phyloP scores from a whole-genome alignment of 306 rosid genomes.

The Quercus robur region DNA sequence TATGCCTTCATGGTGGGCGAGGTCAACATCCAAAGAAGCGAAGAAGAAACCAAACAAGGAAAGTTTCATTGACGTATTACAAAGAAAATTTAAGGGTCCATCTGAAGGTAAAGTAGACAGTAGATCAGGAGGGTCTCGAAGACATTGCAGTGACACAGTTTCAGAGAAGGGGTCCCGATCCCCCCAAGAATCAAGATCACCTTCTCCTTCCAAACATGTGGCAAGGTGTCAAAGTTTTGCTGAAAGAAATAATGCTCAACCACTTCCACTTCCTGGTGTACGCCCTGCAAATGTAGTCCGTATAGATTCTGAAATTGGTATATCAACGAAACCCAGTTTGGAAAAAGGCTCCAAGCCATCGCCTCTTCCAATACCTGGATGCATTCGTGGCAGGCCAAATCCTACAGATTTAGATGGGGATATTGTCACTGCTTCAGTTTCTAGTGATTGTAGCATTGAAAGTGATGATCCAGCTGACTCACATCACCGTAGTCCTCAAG shows the following conservation, averaged over 20 bases:
- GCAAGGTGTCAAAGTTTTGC: slow-evolving; percentile 93
- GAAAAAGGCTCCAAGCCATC: slow-evolving; percentile 66
- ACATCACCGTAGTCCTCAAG: slow-evolving; percentile 67
- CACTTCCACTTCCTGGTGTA: slow-evolving; percentile 88
- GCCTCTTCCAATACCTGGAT: slow-evolving; percentile 77
- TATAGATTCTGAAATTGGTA: slow-evolving; percentile 77
- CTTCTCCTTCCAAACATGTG: slow-evolving; percentile 88
- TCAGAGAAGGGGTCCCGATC: slow-evolving; percentile 84
- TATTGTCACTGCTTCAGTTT: slow-evolving; percentile 55
- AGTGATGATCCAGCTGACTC: slow-evolving; percentile 79
- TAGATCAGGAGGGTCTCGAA: slow-evolving; percentile 65
- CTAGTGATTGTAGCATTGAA: slow-evolving; percentile 71
- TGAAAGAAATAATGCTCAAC: slow-evolving; percentile 84
- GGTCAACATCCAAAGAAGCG: slow-evolving; percentile 76
- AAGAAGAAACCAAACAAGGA: slow-evolving; percentile 83
- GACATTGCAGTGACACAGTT: slow-evolving; percentile 66
- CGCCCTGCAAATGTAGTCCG: slow-evolving; percentile 69
- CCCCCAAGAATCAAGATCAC: slow-evolving; percentile 73
- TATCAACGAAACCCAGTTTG: slow-evolving; percentile 53
- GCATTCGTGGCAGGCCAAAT: slow-evolving; percentile 55
- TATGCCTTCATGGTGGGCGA: slow-evolving; percentile 96
- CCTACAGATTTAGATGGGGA: slow-evolving; percentile 82
- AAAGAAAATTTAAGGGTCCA: slow-evolving; percentile 65
- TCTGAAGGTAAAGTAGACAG: slow-evolving; percentile 64
- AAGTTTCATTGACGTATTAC: slow-evolving; percentile 74